These are phyloP conservation scores for Theileria annulata DNA, from an alignment of 169 alveolate species.

Conservation along the genomic window DNA sequence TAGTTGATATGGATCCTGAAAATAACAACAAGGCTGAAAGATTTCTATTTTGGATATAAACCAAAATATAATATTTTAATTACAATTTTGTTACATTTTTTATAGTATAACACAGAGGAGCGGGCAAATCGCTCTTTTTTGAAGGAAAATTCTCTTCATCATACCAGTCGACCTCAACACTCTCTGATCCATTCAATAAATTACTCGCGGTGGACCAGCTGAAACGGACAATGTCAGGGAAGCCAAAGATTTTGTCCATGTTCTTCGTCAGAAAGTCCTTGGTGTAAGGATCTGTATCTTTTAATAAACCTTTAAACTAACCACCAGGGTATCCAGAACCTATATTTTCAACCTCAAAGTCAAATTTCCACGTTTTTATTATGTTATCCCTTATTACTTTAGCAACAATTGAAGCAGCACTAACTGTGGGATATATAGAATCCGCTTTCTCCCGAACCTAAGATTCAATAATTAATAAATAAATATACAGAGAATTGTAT, in stretches of 20 bases:
- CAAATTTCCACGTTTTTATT: constrained; percentile 67
- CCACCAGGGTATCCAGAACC: constrained; percentile 87
- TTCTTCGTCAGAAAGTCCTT: constrained; percentile 83
- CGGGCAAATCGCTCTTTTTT: background rate
- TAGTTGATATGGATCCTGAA: constrained; percentile 35
- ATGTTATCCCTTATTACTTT: constrained; percentile 93
- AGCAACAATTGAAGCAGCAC: constrained; percentile 97
- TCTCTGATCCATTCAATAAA: constrained; percentile 72
- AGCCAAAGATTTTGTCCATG: constrained; percentile 93
- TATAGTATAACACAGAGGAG: constrained; percentile 30
- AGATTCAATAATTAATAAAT: background rate
- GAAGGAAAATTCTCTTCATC: constrained; percentile 48
- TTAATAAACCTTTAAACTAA: background rate
- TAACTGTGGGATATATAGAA: constrained; percentile 90
- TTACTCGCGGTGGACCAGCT: constrained; percentile 87
- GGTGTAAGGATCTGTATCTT: constrained; percentile 87
- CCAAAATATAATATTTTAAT: background rate
- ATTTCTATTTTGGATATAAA: constrained; percentile 64
- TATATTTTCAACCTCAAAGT: constrained; percentile 50
- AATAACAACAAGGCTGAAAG: constrained; percentile 16
- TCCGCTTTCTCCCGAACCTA: constrained; percentile 93
- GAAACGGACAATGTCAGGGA: constrained; percentile 84
- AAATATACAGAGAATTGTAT: constrained; percentile 81
- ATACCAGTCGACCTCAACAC: constrained; percentile 76
- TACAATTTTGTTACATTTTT: constrained; percentile 1